phyloP scores from a whole-genome alignment of 805 yeast species.

The Hanseniaspora vineae region DNA sequence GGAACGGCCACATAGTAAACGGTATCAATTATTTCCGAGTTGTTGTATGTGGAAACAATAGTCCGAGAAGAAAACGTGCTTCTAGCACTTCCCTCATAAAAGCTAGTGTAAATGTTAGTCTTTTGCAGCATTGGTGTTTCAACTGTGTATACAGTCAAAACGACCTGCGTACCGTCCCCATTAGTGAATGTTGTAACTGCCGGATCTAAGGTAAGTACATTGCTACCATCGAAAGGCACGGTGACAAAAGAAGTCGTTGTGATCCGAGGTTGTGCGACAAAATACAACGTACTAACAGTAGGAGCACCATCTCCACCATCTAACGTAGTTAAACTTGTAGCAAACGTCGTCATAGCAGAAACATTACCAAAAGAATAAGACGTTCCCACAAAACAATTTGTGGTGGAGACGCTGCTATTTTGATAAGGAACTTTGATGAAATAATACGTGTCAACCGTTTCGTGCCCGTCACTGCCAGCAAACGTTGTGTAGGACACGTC shows the following conservation, averaged over 20 bases:
- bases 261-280: no score
- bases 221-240: no score
- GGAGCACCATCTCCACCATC: no score
- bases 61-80: slow-evolving; percentile 4
- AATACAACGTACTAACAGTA: no score
- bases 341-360: no score
- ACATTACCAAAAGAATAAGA: no score
- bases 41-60: neutral
- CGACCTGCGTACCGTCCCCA: neutral
- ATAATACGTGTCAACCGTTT: slow-evolving; percentile 4
- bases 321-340: no score
- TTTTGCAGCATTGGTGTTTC: slow-evolving; percentile 5
- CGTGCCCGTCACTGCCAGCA: slow-evolving; percentile 1
- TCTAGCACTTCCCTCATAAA: slow-evolving; percentile 3
- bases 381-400: no score
- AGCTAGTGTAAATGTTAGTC: slow-evolving; percentile 1
- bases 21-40: neutral
- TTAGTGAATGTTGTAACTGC: neutral
- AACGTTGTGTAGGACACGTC: neutral
- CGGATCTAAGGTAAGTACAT: no score
- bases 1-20: slow-evolving; percentile 1
- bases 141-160: slow-evolving; percentile 3
- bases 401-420: no score
- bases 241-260: no score
- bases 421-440: slow-evolving; percentile 7